Evolutionary conservation across 2,329 filamentous ascomycete genomes (phyloP).

Genomic region (Emergomyces orientalis): DNA sequence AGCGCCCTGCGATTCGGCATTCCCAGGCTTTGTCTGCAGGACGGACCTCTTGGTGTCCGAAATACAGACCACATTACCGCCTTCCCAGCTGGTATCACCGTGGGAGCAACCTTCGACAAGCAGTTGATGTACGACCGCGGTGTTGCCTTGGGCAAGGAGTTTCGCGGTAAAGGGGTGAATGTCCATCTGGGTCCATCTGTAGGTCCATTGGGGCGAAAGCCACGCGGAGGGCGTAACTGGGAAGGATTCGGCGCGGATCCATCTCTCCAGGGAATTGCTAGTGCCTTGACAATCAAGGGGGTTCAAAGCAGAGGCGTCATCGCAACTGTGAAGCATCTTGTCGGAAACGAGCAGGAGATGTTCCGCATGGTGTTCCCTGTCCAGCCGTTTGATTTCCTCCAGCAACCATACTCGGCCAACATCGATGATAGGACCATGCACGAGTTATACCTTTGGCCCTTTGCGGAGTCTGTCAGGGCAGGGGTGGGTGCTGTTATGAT

Average conservation of each 20-base stretch:
- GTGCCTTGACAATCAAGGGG: slow-evolving; percentile 45
- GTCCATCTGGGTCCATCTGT: slow-evolving; percentile 62
- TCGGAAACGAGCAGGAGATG: slow-evolving; percentile 42
- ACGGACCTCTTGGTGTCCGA: slow-evolving; percentile 61
- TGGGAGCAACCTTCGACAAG: slow-evolving; percentile 67
- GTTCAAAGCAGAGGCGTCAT: slow-evolving; percentile 50
- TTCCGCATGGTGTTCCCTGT: slow-evolving; percentile 41
- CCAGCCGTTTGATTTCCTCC: slow-evolving; percentile 13
- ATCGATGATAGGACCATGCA: slow-evolving; percentile 44
- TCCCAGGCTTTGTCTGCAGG: slow-evolving; percentile 61
- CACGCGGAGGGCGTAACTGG: slow-evolving; percentile 64
- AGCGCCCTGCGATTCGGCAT: slow-evolving; percentile 62
- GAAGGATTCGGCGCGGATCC: slow-evolving; percentile 66
- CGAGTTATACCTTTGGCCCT: slow-evolving; percentile 41
- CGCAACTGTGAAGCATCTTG: slow-evolving; percentile 49
- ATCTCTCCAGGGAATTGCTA: slow-evolving; percentile 49
- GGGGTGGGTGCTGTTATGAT: slow-evolving; percentile 41
- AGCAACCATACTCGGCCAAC: slow-evolving; percentile 37
- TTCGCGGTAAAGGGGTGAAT: slow-evolving; percentile 63
- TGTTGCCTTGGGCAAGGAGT: slow-evolving; percentile 60
- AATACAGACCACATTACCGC: slow-evolving; percentile 66
- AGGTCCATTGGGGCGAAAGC: slow-evolving; percentile 62
- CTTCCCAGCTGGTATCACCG: slow-evolving; percentile 71
- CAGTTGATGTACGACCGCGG: slow-evolving; percentile 59
- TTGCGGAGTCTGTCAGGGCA: slow-evolving; percentile 41